Percentiles rank a stretch among this genome's conserved stretches.
These are phyloP conservation scores for Veloporphyrellus conicus DNA, from an alignment of 1,284 basidiomycete genomes.

Conservation along the genomic window DNA sequence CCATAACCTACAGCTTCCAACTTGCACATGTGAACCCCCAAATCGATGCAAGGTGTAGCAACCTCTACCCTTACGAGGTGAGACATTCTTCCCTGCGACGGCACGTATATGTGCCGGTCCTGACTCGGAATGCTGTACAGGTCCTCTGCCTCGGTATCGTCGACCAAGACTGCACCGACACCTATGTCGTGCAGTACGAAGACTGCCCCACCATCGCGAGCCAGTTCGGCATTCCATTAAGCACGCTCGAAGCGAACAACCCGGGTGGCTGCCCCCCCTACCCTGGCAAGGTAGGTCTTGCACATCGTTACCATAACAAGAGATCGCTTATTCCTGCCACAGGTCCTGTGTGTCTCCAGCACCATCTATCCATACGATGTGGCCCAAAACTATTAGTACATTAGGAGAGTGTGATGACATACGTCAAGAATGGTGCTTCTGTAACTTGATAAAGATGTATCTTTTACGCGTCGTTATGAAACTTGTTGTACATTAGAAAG, in stretches of 20 bases:
- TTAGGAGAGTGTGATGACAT: too few species aligned
- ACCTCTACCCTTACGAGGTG: constrained; percentile 34
- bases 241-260: neutral
- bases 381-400: too few species aligned
- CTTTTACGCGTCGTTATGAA: too few species aligned
- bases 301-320: neutral
- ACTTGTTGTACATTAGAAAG: too few species aligned
- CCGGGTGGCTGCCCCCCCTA: neutral
- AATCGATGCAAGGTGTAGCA: constrained; percentile 37
- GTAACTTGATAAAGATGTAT: too few species aligned
- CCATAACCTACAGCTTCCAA: constrained; percentile 36
- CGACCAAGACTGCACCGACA: constrained; percentile 43
- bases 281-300: neutral
- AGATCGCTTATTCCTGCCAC: neutral
- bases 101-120: neutral
- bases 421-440: too few species aligned
- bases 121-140: constrained; percentile 9
- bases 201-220: constrained; percentile 39
- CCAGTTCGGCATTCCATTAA: neutral
- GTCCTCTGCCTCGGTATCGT: constrained; percentile 42
- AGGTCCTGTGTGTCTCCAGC: neutral
- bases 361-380: too few species aligned
- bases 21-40: constrained; percentile 37
- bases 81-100: neutral
- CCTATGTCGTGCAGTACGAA: constrained; percentile 39